Evolutionary conservation across 495 filamentous ascomycete genomes (phyloP).

Genomic region (Penicillium pancosmium): DNA sequence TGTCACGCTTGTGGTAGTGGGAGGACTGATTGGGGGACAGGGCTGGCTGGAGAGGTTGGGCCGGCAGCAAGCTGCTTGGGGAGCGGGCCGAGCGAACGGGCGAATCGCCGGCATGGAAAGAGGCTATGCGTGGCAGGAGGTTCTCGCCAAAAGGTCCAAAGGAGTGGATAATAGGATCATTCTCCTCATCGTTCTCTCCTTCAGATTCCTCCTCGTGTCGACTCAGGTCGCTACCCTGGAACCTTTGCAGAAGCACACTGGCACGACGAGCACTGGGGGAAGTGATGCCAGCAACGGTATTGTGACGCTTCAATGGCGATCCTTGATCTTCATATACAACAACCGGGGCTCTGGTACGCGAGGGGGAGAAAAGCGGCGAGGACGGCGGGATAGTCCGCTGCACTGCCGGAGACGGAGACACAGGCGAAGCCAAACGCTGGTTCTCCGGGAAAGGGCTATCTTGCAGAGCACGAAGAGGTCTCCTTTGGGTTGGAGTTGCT

Average conservation of each 20-base stretch:
- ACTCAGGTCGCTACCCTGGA: constrained; percentile 58
- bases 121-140: constrained; percentile 75
- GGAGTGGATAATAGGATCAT: constrained; percentile 86
- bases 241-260: constrained; percentile 39
- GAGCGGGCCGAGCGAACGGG: constrained; percentile 48
- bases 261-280: constrained; percentile 32
- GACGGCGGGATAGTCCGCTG: constrained; percentile 47
- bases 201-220: constrained; percentile 69
- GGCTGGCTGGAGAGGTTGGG: constrained; percentile 40
- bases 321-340: constrained; percentile 65
- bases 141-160: constrained; percentile 88
- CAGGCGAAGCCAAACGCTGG: constrained; percentile 65
- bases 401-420: constrained; percentile 71
- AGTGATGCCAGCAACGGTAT: constrained; percentile 25
- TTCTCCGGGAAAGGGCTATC: constrained; percentile 70
- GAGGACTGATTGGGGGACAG: constrained; percentile 41
- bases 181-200: constrained; percentile 73
- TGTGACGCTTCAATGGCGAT: constrained; percentile 41
- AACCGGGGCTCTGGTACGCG: constrained; percentile 49
- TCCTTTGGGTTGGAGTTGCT: constrained; percentile 41
- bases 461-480: constrained; percentile 34
- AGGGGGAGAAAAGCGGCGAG: constrained; percentile 44
- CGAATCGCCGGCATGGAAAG: constrained; percentile 63
- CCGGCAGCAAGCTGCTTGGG: constrained; percentile 31
- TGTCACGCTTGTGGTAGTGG: constrained; percentile 28